Evolutionary conservation across 805 yeast species (phyloP), one percentile per base, ranked within the genome.

Genomic region (Teunomyces gatunensis): DNA sequence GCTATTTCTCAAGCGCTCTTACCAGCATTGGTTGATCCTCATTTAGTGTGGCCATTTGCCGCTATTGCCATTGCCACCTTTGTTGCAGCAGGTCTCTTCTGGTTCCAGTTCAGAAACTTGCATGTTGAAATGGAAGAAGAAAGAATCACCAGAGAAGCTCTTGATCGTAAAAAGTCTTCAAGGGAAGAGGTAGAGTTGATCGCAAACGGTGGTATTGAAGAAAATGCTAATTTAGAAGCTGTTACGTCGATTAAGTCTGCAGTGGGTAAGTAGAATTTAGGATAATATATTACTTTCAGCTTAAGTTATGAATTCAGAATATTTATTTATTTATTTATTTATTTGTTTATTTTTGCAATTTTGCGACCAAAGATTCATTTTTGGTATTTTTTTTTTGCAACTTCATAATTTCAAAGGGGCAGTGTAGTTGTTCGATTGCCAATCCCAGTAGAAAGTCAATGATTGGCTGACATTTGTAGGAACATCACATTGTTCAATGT

Each of bases 401-500:
- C 18, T 21, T 39, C 30, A 27, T n/a, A 29, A 12, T 18, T 27
- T 50, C 17, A 50, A 34, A 18, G 61, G 56, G 20, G 64, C 63
- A 23, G 58, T 53, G 56, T 62, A 62, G 51, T 58, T 51, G 20
- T 45, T 43, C 10, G 54, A 39, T 35, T 51, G 44, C 52, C 58
- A 73, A 54, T 73, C 75, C 78, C 78, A 73, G 58, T 66, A 72
- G 55, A 73, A 73, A 1, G 73, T 60, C 37, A 73, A 58, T 1
- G 37, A 11, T 15, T 53, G 44, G 6, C 74, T 71, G 1, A 41
- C 55, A 25, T 48, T 44, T 11, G 49, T 48, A 40, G 58, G 52
- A 15, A 59, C 50, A 10, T 54, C 49, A 56, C 78, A 73, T 42
- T 56, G 61, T 30, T 60, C 55, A 27, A 48, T 51, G 47, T 58